phyloP scores from a whole-genome alignment of 768 basidiomycete genomes.

The Russula emetica region DNA sequence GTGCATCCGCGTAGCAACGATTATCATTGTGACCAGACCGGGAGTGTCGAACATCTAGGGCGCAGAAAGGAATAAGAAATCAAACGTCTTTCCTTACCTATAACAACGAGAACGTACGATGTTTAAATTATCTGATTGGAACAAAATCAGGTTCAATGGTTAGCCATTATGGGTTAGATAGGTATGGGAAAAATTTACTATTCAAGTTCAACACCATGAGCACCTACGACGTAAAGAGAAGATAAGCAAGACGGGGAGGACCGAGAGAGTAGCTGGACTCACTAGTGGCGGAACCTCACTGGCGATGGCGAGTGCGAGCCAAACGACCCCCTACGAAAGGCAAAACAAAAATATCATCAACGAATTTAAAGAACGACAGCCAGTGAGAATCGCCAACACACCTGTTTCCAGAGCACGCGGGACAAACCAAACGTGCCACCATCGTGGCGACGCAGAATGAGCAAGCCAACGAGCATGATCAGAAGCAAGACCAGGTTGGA shows the following conservation, averaged over 20 bases:
- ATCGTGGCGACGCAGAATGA: background rate
- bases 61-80: background rate
- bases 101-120: background rate
- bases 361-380: background rate
- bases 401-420: background rate
- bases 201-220: background rate
- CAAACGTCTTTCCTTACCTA: background rate
- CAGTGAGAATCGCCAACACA: background rate
- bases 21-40: background rate
- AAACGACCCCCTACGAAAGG: background rate
- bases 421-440: background rate
- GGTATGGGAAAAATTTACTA: background rate
- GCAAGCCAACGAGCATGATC: slow-evolving; percentile 9
- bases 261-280: background rate
- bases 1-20: background rate
- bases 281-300: background rate
- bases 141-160: background rate
- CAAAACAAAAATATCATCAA: background rate
- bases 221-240: background rate
- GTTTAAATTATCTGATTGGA: background rate
- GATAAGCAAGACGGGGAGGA: background rate
- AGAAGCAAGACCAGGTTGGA: slow-evolving; percentile 7
- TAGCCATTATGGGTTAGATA: background rate
- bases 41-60: background rate
- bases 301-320: background rate